These are phyloP conservation scores for Cordyceps fumosorosea DNA, from an alignment of 2,329 filamentous ascomycete genomes.

Conservation along the genomic window DNA sequence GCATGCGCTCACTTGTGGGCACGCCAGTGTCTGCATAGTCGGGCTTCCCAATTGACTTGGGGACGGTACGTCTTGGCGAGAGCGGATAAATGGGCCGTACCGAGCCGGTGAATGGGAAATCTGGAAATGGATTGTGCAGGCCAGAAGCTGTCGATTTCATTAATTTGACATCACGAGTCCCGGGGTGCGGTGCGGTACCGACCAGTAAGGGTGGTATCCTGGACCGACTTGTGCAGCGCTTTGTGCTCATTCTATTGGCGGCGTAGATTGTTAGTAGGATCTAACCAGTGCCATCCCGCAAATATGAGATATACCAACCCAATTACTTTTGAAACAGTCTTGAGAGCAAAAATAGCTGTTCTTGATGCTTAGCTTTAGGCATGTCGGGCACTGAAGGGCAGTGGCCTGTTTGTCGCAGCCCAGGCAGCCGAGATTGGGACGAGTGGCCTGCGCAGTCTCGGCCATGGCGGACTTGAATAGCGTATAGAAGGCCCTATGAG, in stretches of 20 bases:
- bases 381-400: conserved; percentile 86
- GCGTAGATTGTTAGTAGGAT: conserved; percentile 5
- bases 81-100: conserved; percentile 83
- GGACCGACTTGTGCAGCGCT: conserved; percentile 50
- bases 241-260: conserved; percentile 70
- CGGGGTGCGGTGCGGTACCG: conserved; percentile 31
- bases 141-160: conserved; percentile 80
- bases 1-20: conserved; percentile 50
- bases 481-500: background rate
- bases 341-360: conserved; percentile 97
- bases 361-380: conserved; percentile 77
- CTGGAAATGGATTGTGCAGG: conserved; percentile 84
- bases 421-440: background rate
- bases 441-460: background rate
- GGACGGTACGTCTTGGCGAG: conserved; percentile 64
- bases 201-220: conserved; percentile 32
- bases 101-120: conserved; percentile 72
- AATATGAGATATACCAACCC: conserved; percentile 54
- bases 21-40: conserved; percentile 86
- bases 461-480: background rate
- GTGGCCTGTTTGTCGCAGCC: conserved; percentile 85
- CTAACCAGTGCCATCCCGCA: background rate
- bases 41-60: conserved; percentile 72
- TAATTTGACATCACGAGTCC: conserved; percentile 66
- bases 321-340: conserved; percentile 98